Evolutionary conservation across 495 filamentous ascomycete species (phyloP).

Genomic region (Xylaria palmicola): DNA sequence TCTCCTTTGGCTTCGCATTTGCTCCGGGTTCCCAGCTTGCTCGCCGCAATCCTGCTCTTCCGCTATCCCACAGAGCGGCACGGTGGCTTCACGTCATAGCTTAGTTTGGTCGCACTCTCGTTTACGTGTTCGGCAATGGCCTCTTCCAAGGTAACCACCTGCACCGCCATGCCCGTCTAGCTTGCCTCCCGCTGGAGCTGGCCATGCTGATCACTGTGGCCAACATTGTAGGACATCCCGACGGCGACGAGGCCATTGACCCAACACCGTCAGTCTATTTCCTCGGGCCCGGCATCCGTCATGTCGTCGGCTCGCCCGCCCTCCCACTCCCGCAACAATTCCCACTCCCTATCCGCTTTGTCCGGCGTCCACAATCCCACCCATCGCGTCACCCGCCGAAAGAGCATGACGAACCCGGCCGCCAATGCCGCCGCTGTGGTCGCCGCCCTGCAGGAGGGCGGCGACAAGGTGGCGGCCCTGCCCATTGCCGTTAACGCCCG

Average conservation of each 20-base stretch:
- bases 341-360: conserved; percentile 77
- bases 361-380: conserved; percentile 65
- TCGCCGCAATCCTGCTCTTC: conserved; percentile 20
- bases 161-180: conserved; percentile 28
- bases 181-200: conserved; percentile 23
- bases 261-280: conserved; percentile 48
- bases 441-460: conserved; percentile 65
- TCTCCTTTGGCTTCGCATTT: conserved; percentile 30
- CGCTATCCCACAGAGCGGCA: conserved; percentile 23
- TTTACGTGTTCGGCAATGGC: conserved; percentile 48
- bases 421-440: conserved; percentile 73
- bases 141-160: conserved; percentile 51
- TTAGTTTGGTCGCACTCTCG: conserved; percentile 31
- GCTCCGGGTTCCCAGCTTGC: conserved; percentile 21
- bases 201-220: conserved; percentile 40
- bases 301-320: conserved; percentile 43
- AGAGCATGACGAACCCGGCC: conserved; percentile 79
- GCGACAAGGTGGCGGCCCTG: conserved; percentile 52
- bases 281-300: conserved; percentile 38
- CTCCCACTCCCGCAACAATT: conserved; percentile 70
- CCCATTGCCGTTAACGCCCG: conserved; percentile 48
- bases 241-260: conserved; percentile 48
- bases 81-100: conserved; percentile 18
- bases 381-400: conserved; percentile 87
- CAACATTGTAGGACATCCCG: conserved; percentile 46